Percentiles rank a stretch among this genome's conserved stretches.
Evolutionary conservation across 768 basidiomycete species (phyloP).

Genomic region (Collybia mongolica): DNA sequence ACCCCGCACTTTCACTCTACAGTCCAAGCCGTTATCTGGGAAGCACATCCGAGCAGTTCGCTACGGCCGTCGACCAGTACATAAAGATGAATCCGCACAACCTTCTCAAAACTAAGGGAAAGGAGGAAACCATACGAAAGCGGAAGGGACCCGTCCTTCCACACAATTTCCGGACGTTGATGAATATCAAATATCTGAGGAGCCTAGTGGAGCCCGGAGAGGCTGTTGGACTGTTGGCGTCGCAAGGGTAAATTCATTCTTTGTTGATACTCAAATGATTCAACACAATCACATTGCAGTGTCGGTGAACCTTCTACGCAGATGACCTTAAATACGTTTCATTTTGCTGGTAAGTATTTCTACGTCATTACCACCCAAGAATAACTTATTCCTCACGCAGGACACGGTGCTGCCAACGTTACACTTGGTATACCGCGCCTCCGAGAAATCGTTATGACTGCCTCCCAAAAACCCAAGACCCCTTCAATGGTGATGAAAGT

Average conservation of each 20-base stretch:
- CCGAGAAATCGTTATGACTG: slow-evolving; percentile 99
- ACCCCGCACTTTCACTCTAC: slow-evolving; percentile 73
- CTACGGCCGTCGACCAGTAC: slow-evolving; percentile 76
- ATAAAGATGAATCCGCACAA: slow-evolving; percentile 68
- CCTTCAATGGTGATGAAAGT: slow-evolving; percentile 93
- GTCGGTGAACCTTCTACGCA: slow-evolving; percentile 99
- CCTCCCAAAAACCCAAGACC: slow-evolving; percentile 92
- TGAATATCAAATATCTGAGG: slow-evolving; percentile 91
- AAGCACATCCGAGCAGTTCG: slow-evolving; percentile 90
- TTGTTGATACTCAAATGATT: not conserved
- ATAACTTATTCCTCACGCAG: slow-evolving; percentile 34
- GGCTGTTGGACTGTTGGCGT: slow-evolving; percentile 95
- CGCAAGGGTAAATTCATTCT: slow-evolving; percentile 75
- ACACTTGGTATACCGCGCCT: slow-evolving; percentile 98
- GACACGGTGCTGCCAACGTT: slow-evolving; percentile 98
- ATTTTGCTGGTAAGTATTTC: slow-evolving; percentile 80
- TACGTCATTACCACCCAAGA: no score
- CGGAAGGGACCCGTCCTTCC: slow-evolving; percentile 45
- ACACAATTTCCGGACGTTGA: slow-evolving; percentile 73
- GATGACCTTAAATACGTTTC: slow-evolving; percentile 99
- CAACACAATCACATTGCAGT: slow-evolving; percentile 40
- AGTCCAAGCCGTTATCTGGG: slow-evolving; percentile 82
- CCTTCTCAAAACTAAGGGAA: slow-evolving; percentile 38
- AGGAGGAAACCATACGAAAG: slow-evolving; percentile 32
- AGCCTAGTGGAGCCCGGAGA: slow-evolving; percentile 96